Conservation (phyloP, 169 alveolate genomes). For the Plasmodium inui region DNA sequence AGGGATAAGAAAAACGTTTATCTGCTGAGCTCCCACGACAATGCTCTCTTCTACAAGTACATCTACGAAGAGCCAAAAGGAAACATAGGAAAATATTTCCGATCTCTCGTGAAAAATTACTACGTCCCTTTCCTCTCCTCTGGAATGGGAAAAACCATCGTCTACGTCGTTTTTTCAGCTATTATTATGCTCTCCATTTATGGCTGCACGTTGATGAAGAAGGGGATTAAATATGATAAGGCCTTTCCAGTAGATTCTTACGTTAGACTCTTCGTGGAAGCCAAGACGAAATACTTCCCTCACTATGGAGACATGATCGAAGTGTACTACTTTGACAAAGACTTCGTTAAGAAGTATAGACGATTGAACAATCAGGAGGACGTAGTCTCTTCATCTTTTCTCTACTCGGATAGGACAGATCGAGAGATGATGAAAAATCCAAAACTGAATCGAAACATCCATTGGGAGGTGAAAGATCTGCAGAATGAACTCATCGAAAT, state of each 20-base stretch:
- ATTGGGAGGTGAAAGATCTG: conserved; percentile 18
- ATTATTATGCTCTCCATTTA: conserved; percentile 25
- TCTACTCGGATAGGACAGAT: conserved; percentile 13
- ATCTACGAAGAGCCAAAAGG: conserved; percentile 74
- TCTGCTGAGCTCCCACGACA: conserved; percentile 52
- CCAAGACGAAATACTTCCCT: conserved; percentile 29
- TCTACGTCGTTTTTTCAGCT: conserved; percentile 9
- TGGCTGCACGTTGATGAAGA: conserved; percentile 69
- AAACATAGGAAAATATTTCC: conserved; percentile 51
- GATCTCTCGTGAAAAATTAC: conserved; percentile 39
- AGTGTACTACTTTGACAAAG: conserved; percentile 54
- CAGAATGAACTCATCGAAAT: conserved; percentile 13
- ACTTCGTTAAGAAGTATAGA: conserved; percentile 32
- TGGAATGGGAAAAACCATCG: conserved; percentile 24
- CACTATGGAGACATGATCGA: conserved; percentile 53
- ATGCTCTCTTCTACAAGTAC: conserved; percentile 64
- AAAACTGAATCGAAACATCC: conserved; percentile 7
- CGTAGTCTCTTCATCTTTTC: conserved; percentile 1
- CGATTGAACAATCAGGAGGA: background rate
- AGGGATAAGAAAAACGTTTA: conserved; percentile 27
- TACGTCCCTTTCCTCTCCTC: conserved; percentile 70
- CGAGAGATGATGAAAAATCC: conserved; percentile 35
- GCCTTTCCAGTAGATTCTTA: conserved; percentile 64
- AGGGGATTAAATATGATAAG: conserved; percentile 67
- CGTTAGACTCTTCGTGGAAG: conserved; percentile 27